Percentiles rank a stretch among this genome's conserved stretches.
Evolutionary conservation across 1,284 basidiomycete species (phyloP).

Genomic region (Melampsora larici-populina): DNA sequence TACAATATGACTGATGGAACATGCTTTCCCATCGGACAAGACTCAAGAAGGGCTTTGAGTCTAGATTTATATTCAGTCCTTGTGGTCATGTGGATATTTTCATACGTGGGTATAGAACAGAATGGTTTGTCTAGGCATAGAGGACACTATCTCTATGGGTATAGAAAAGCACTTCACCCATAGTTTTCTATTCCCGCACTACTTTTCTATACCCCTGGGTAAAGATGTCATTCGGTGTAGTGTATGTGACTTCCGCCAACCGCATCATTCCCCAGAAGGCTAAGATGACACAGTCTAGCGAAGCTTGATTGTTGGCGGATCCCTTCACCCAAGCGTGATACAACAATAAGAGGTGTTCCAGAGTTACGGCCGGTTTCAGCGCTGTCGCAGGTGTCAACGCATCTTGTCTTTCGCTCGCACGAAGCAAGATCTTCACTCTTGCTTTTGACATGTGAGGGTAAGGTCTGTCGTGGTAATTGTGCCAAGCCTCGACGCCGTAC

Average conservation of each 20-base stretch:
- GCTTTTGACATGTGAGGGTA: neutral
- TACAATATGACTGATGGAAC: too few relatives aligned
- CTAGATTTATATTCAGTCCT: too few relatives aligned
- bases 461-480: neutral
- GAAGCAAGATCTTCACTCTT: neutral
- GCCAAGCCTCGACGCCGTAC: slow-evolving; percentile 8
- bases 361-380: neutral
- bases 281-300: neutral
- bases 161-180: too few relatives aligned
- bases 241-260: slow-evolving; percentile 3
- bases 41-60: too few relatives aligned
- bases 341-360: neutral
- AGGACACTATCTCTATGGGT: too few relatives aligned
- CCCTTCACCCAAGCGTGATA: neutral
- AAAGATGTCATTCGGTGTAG: neutral
- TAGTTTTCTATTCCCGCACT: too few relatives aligned
- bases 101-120: too few relatives aligned
- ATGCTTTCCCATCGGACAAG: too few relatives aligned
- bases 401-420: neutral
- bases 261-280: slow-evolving; percentile 16
- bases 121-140: too few relatives aligned
- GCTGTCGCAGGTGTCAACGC: neutral
- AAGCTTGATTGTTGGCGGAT: neutral
- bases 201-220: too few relatives aligned
- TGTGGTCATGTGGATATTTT: too few relatives aligned